Evolutionary conservation across 179 eudicot species (phyloP).

Genomic region (Spinacia oleracea): DNA sequence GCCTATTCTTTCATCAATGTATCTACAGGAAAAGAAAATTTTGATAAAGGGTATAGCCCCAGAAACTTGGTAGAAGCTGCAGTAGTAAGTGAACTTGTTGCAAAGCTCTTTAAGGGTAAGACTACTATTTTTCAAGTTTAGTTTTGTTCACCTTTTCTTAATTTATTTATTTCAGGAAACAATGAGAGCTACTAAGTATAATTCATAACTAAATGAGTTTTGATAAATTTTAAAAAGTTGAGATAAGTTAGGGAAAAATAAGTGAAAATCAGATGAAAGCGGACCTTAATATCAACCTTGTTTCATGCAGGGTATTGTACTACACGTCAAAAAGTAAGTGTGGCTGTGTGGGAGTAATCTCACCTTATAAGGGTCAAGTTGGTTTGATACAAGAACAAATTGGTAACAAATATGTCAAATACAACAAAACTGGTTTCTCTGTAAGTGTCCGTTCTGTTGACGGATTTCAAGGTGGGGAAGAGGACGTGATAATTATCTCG

Average conservation of each 20-base stretch:
- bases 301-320: constrained; percentile 26
- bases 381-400: constrained; percentile 44
- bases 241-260: no score
- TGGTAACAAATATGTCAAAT: constrained; percentile 39
- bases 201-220: no score
- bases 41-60: constrained; percentile 35
- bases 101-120: constrained; percentile 46
- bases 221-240: no score
- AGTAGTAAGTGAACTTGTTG: constrained; percentile 39
- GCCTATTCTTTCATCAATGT: constrained; percentile 66
- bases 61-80: constrained; percentile 51
- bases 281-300: background rate
- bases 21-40: constrained; percentile 49
- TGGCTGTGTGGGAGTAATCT: constrained; percentile 49
- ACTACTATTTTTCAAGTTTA: no score
- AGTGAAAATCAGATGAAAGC: no score
- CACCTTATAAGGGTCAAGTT: constrained; percentile 56
- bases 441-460: constrained; percentile 66
- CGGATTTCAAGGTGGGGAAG: constrained; percentile 79
- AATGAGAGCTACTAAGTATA: no score
- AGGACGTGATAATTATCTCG: constrained; percentile 61
- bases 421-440: constrained; percentile 34
- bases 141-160: no score
- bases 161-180: no score
- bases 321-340: constrained; percentile 38